Base-by-base conservation (phyloP, 805 yeast species). In the Kazachstania martiniae region DNA sequence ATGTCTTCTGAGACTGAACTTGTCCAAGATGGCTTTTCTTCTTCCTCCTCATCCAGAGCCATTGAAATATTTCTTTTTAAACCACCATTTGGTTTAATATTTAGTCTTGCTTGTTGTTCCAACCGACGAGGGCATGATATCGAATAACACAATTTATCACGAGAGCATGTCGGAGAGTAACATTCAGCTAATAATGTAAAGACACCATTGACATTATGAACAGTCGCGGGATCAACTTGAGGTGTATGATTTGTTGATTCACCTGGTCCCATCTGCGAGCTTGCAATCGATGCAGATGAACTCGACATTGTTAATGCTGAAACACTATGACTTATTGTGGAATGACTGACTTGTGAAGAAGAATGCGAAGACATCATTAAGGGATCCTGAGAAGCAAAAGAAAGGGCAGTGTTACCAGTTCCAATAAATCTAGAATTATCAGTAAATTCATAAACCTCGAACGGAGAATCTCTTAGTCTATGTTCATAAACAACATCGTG, bases 401-500 rank as follows among this genome's bases (percentile, higher is more conserved):
- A 42, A 13, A 42, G 37, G 21, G 43, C 49, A 6, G 49, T 40
- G 13, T 48, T 38, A n/a, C 50, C 37, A 3, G 7, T 19, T 6
- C 47, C 45, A 24, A 42, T 37, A 9, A 55, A 50, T 33, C 59
- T 47, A 17, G 56, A 51, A 32, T 49, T 52, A 29, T 65, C 72
- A 29, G 72, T 72, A 47, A 89, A 83, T 44, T 83, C 93, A 55
- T 89, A 91, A 16, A 89, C 82, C 55, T 91, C 98, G 49, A 70
- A 73, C 14, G 68, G 70, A 0, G 94, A 82, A 58, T 91, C 98
- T 42, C 98, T 68, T 33, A 91, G 65, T 30, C 96, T 67, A 53
- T 87, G 97, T 46, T 86, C 94, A 58, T 89, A 89, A 0, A 95
- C 82, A 17, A 87, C 96, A 59, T 91, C 98, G 51, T 85, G 95